Base-by-base conservation (phyloP, 2,329 filamentous ascomycete genomes). In the Diaporthe caulivora region DNA sequence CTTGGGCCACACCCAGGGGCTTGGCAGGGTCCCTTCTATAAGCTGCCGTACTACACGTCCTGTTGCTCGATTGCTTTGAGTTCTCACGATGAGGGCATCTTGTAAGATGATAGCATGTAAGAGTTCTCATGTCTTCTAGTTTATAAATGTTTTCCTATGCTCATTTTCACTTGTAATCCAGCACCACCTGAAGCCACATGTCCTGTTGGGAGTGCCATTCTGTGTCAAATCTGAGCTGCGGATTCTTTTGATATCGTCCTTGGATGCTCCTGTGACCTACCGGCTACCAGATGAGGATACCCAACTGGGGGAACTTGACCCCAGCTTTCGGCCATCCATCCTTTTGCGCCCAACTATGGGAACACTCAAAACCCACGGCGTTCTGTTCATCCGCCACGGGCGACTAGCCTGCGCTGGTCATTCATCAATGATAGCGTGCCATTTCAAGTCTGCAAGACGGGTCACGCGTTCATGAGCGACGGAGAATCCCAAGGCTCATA, bases 401-500 rank as follows among this genome's bases (percentile, higher is more conserved):
- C 6, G 40, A 64, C n/a, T 11, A 31, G 9, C 24, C 40, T 17
- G 18, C 15, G 58, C 26, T 47, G 7, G 40, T 15, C 24, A 10
- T 62, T 2, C 15, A 29, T 5, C 42, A 24, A 18, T 15, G 60
- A 21, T 13, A 64, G 18, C 40, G 4, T 13, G 15, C 1, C 60
- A 26, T n/a, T 34, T 13, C 42, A 11, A 29, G 24, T 47, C 60
- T 64, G 26, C 8, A 7, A 1, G 42, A 9, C 4, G 15, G 29
- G 26, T n/a, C n/a, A 49, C 26, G 2, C 9, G 18, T n/a, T 18
- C 26, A 64, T 64, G 26, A 49, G 29, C 5, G 26, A 31, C 42
- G 42, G 21, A 15, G 15, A 31, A 21, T 21, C 9, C 58, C 57
- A 67, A 54, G 53, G 47, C 18, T 62, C 29, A 86, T 0, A 91